Conservation (phyloP, 805 yeast genomes). For the Cyberlindnera americana region DNA sequence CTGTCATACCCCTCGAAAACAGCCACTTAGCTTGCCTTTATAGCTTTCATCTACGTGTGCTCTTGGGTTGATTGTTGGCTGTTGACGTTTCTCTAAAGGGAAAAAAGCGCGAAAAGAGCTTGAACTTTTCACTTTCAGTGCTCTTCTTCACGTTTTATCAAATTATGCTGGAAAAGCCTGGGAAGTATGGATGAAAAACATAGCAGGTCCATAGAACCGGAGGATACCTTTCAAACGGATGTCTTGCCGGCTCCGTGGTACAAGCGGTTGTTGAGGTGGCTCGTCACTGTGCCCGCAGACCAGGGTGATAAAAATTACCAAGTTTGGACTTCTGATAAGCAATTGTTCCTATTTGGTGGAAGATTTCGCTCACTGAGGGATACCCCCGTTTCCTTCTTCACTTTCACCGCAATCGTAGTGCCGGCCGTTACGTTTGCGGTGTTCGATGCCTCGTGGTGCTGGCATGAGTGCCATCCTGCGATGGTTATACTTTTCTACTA, state of each 20-base stretch:
- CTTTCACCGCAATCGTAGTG: slow-evolving; percentile 33
- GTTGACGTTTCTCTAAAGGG: too few relatives aligned
- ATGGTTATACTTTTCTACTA: slow-evolving; percentile 55
- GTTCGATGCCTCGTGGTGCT: slow-evolving; percentile 43
- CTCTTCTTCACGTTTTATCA: too few relatives aligned
- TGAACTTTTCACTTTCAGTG: too few relatives aligned
- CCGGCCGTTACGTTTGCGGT: slow-evolving; percentile 52
- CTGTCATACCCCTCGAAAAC: background rate
- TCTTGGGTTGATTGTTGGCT: too few relatives aligned
- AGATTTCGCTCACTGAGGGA: slow-evolving; percentile 44
- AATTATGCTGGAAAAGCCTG: too few relatives aligned
- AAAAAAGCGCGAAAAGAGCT: too few relatives aligned
- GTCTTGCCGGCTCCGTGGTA: slow-evolving; percentile 8
- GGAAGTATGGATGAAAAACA: too few relatives aligned
- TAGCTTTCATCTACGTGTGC: too few relatives aligned
- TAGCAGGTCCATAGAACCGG: too few relatives aligned
- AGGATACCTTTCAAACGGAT: too few relatives aligned
- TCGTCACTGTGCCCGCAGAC: slow-evolving; percentile 19
- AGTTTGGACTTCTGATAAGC: slow-evolving; percentile 37
- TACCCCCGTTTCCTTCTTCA: slow-evolving; percentile 37
- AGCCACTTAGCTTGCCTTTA: too few relatives aligned
- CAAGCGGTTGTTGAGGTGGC: slow-evolving; percentile 22
- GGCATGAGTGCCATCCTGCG: slow-evolving; percentile 55
- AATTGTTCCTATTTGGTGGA: slow-evolving; percentile 63
- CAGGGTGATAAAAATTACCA: slow-evolving; percentile 37